Base-by-base conservation (phyloP, 768 basidiomycete genomes). In the Strobilomyces echinocephalus region DNA sequence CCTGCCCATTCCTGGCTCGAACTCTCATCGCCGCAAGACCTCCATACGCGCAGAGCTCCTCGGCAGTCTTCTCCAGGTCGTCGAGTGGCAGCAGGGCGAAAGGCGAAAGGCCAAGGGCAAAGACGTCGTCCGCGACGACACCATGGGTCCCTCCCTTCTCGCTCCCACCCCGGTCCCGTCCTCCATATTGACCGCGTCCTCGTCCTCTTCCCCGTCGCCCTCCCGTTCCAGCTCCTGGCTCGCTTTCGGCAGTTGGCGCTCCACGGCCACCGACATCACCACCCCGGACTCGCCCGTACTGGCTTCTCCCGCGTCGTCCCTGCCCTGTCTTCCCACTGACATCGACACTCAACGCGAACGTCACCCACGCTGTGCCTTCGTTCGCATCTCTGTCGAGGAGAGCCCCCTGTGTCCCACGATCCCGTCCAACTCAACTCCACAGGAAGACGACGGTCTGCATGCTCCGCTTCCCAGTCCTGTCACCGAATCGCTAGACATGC, bases 141-240 rank as follows among this genome's bases (percentile, higher is more conserved):
- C 52, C 2, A 34, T 50, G 5, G 59, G 51, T 20, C 52, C 61
- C n/a, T 36, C 54, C 7, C 45, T 51, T 16, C 54, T 16, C 26
- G 6, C 50, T 34, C 60, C 57, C 34, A 55, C 59, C 48, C 62
- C 67, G 12, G 52, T 53, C 35, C 59, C 64, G 18, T 64, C 70
- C 8, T 64, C 64, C 16, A 46, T 59, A 1, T 69, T 64, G 0
- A 57, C 53, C 26, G 12, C 59, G 8, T 57, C 65, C 18, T 41
- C 64, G 31, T 67, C 71, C 3, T 68, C 69, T 26, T 63, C 58
- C 14, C 20, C 66, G 8, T 63, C 71, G 5, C 55, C 69, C 16
- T 71, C 74, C 3, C 72, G 71, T 15, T 70, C 75, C 21, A 67
- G 60, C 34, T 76, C 74, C 1, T 76, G 74, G 74, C 70, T 75